A percentile compares a stretch with the other conserved stretches of the same genome.
Conservation (phyloP, 495 filamentous ascomycete genomes). For the Aspergillus mulundensis region DNA sequence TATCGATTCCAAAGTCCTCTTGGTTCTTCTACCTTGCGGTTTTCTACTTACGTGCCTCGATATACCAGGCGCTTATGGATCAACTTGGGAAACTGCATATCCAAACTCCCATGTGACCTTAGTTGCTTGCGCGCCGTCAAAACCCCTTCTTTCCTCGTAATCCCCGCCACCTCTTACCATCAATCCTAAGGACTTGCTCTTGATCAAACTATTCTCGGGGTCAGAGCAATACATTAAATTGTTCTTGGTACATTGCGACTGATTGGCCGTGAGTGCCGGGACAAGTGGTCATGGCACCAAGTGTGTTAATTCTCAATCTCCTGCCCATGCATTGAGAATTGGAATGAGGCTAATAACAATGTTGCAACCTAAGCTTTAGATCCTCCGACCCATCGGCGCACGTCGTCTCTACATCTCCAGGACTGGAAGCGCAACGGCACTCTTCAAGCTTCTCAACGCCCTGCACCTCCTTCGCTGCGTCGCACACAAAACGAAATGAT, state of each 20-base stretch:
- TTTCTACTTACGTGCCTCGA: neutral
- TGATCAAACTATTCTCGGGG: too few relatives aligned
- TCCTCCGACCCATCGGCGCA: too few relatives aligned
- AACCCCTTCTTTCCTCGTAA: neutral
- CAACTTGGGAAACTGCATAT: neutral
- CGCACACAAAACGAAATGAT: neutral
- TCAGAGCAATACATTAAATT: neutral
- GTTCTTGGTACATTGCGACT: too few relatives aligned
- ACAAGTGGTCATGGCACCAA: too few relatives aligned
- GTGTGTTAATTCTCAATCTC: too few relatives aligned
- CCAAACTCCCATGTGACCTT: neutral
- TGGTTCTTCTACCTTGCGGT: neutral
- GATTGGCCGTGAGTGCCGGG: too few relatives aligned
- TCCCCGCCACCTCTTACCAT: neutral
- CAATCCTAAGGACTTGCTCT: neutral
- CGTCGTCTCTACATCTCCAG: neutral
- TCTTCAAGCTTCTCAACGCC: neutral
- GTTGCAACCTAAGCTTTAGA: too few relatives aligned
- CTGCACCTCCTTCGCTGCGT: neutral
- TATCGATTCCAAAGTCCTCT: neutral
- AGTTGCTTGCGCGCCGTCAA: neutral
- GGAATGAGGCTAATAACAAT: too few relatives aligned
- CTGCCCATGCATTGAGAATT: too few relatives aligned
- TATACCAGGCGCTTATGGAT: neutral
- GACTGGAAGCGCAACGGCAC: too few relatives aligned